Evolutionary conservation across 2,329 filamentous ascomycete species (phyloP), one percentile per base, ranked within the genome.

Genomic region (Fusarium coicis): DNA sequence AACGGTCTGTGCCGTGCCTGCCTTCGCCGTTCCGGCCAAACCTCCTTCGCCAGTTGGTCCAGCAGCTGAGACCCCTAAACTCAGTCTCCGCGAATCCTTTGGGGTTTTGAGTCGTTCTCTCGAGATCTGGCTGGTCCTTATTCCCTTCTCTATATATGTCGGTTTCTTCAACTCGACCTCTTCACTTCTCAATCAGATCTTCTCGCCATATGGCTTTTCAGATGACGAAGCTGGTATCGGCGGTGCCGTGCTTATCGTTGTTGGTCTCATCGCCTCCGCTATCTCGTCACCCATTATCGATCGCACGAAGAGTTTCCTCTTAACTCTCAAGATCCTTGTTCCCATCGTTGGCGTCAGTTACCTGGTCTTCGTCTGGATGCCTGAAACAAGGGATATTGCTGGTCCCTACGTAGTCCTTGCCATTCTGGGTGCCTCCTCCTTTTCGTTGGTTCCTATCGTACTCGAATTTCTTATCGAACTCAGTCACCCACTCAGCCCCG

Each of bases 121-220:
- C 23, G 92, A 96, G 79, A 92, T 97, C 82, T 97, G 91, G 88
- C 88, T 97, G 71, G 83, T 98, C 73, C 85, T 95, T 69, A 77
- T 95, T 67, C 92, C 95, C n/a, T 98, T 96, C 83, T 84, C 89
- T 73, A 83, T 95, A 77, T 97, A 95, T 81, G 93, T 97, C 69
- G 95, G 93, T 77, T 92, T 96, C 84, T 99, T 99, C 90, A 98
- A 98, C 87, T 93, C 93, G 74, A 86, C 95, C 74, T 97, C 95
- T 55, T 93, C 93, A 4, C 89, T 98, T 3, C 87, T 98, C 15
- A 97, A 96, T 84, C 96, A 98, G 80, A 93, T 98, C 80, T 89
- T 98, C 72, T 85, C 89, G 43, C 96, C 96, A 0, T 96, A 98
- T 83, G 93, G 90, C 77, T 97, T 94, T 87, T 88, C 85, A 66